Evolutionary conservation across 129 eudicot species (phyloP), one percentile per base, ranked within the genome.

Genomic region (Lactuca sativa): DNA sequence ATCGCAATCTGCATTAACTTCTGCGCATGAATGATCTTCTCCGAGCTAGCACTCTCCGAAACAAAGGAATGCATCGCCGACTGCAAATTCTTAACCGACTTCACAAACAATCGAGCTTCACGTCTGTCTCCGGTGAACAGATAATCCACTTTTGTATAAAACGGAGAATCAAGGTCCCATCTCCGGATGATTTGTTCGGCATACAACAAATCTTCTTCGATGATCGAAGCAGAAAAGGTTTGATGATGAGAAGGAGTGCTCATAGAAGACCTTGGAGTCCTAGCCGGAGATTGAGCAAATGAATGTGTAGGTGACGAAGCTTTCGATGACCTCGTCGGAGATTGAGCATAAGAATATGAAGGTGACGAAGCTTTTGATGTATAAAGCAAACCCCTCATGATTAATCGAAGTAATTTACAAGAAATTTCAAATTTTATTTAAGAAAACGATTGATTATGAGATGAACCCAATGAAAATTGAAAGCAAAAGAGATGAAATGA

Each of bases 1-100:
- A 87, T 95, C 8, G 96, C 93, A 0, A 78, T 51, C 33, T 81
- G 87, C 88, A 95, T 88, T 58, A 90, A 41, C 56, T 81, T 78
- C 60, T 95, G 97, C 10, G 87, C 85, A 18, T 73, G 72, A n/a
- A 76, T 34, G 25, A 87, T 80, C 54, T 69, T 62, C 1, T 84
- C 76, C 0, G 92, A 78, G 72, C 78, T 69, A 0, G 90, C 68
- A 16, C 59, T 62, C 15, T 75, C 83, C 6, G 86, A 64, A 3
- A 80, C 72, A 18, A 87, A 73, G 31, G 57, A 81, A 44, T 83
- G 88, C 89, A 95, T 82, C 2, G 93, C 81, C 8, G 74, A 47
- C 36, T 82, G 86, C 41, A 95, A 62, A 7, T 78, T 78, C 8
- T 58, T 53, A 7, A 87, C 86, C 4, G 91, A 73, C 15, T 75